Base-by-base conservation (phyloP, 768 basidiomycete genomes). In the Leucogyrophana mollusca region DNA sequence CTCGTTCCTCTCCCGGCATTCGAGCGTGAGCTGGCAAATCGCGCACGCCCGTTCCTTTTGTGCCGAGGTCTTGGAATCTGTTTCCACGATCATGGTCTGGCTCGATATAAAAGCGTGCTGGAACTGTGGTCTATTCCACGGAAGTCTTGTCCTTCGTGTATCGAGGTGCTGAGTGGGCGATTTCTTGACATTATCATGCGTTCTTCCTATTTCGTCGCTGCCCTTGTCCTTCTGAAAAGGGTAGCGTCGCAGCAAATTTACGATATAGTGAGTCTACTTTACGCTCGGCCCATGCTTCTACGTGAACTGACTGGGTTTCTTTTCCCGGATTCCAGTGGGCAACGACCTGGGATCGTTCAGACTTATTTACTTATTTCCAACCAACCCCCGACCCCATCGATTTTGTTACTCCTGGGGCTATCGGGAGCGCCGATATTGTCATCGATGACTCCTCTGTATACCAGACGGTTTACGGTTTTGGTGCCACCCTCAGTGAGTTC, bases 391-490 rank as follows among this genome's bases (percentile, higher is more conserved):
- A 51, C 34, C 59, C 65, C 3, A 61, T 68, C 21, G 58, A 65
- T 18, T 68, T 69, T 40, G 57, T 52, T 38, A 52, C 56, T 9
- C 82, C 84, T 7, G 79, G 84, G 0, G 43, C 77, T 4, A 73
- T 73, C 32, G 83, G 73, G 3, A 70, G 67, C 35, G 85, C 85
- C 0, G 77, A 87, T 57, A 87, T 89, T 43, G 71, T 73, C 34
- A 64, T 90, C 11, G 61, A 79, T 40, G 85, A 86, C 57, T 63
- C 62, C 3, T 52, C 66, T 3, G 60, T 73, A n/a, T 81, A 77
- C 61, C 87, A 88, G 64, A 64, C 71, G 1, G 79, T 90, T 33
- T 73, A 71, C 42, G 87, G 87, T 10, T 85, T 86, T 54, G 87
- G 87, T 0, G 83, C 74, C 8, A 56, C 80, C 0, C 66, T 89